phyloP scores from a whole-genome alignment of 1,139 yeast species.

The Taiozyma sp. region DNA sequence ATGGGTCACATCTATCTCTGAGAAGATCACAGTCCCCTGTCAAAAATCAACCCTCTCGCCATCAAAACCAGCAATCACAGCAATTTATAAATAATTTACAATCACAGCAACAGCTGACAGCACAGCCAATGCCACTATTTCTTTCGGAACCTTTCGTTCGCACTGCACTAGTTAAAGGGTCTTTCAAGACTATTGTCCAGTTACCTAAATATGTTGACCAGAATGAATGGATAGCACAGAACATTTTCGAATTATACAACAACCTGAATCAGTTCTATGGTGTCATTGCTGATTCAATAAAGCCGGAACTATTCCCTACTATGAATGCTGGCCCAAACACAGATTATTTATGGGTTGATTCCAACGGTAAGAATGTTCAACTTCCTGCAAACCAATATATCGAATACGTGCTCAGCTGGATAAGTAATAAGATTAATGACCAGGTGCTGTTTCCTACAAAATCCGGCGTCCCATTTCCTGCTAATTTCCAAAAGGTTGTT shows the following conservation, averaged over 20 bases:
- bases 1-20: conserved; percentile 30
- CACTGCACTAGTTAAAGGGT: conserved; percentile 95
- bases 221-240: conserved; percentile 94
- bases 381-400: conserved; percentile 92
- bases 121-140: conserved; percentile 48
- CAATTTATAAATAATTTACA: conserved; percentile 3
- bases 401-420: conserved; percentile 90
- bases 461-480: conserved; percentile 90
- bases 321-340: conserved; percentile 96
- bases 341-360: conserved; percentile 88
- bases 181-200: conserved; percentile 92
- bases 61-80: conserved; percentile 8
- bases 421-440: conserved; percentile 79
- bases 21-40: conserved; percentile 30
- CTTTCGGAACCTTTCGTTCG: conserved; percentile 91
- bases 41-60: conserved; percentile 18
- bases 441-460: conserved; percentile 90
- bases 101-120: conserved; percentile 3
- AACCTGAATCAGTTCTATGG: conserved; percentile 86
- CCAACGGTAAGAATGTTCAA: conserved; percentile 68
- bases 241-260: conserved; percentile 83
- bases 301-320: conserved; percentile 84
- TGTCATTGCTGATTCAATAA: conserved; percentile 79
- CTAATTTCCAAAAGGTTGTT: conserved; percentile 73
- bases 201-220: conserved; percentile 91